Base-by-base conservation (phyloP, 2,329 filamentous ascomycete species). In the Stachybotrys echinatus region DNA sequence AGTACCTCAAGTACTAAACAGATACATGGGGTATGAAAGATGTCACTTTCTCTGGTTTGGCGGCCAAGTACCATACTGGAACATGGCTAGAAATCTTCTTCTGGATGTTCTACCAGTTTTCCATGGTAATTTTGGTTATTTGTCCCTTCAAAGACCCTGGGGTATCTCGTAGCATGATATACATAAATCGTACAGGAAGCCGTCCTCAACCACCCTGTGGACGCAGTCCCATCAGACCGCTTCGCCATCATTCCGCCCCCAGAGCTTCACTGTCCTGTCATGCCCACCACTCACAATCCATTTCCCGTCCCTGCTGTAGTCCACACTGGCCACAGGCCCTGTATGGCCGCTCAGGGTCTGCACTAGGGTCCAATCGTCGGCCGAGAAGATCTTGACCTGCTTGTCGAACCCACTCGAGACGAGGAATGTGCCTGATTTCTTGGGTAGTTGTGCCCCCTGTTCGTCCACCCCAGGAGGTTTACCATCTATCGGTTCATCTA, bases 241-340 rank as follows among this genome's bases (percentile, higher is more conserved):
- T 57, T 85, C 76, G 50, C 80, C 80, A 63, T 90, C 88, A 56
- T 96, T 92, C 55, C 91, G 82, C 5, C 89, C 89, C 94, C 94
- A 99, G 3, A 99, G 75, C 74, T 99, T 99, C 47, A 97, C 89
- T 2, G 92, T 97, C 48, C 92, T 81, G 69, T 99, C 94, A 64
- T 96, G 89, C 3, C 94, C 92, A 57, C 90, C 91, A 65, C 91
- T 96, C 21, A 92, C 88, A 67, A 99, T 95, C 89, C 91, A 99
- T 63, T 79, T 87, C 8, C 85, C 88, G 68, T 97, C 89, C 55
- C 79, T 77, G 62, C 88, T 95, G 48, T 96, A 83, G 71, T 99
- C 94, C 12, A 90, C 87, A 58, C 90, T 95, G 48, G 95, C 82
- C 12, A 99, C 92, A 39, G 95, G 94, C 2, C 90, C 92, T 2